These are phyloP conservation scores for Globisporangium splendens DNA, from an alignment of 352 stramenopile species.

Conservation along the genomic window DNA sequence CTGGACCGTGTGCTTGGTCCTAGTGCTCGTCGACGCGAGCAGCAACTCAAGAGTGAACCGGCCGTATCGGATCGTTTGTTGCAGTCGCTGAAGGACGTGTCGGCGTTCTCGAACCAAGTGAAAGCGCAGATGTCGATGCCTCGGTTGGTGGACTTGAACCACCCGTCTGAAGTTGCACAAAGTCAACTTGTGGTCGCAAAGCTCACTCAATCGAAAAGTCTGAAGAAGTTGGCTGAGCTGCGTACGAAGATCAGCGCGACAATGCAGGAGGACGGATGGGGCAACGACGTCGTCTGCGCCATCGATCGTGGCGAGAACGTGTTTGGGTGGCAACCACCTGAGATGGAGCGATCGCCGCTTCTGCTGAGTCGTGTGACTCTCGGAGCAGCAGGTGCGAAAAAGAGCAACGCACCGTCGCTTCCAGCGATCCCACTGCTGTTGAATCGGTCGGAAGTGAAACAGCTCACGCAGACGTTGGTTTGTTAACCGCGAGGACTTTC, in stretches of 20 bases:
- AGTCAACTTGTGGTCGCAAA: slow-evolving; percentile 49
- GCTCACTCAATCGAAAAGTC: slow-evolving; percentile 39
- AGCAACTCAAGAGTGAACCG: not conserved
- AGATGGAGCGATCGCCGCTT: slow-evolving; percentile 67
- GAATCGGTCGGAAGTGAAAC: slow-evolving; percentile 42
- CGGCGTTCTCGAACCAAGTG: slow-evolving; percentile 39
- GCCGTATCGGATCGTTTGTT: slow-evolving; percentile 24
- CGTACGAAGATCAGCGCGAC: slow-evolving; percentile 36
- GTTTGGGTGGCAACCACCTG: slow-evolving; percentile 71
- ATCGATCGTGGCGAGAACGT: slow-evolving; percentile 60
- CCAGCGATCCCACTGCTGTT: slow-evolving; percentile 35
- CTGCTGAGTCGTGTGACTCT: slow-evolving; percentile 61
- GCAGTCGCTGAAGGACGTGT: slow-evolving; percentile 44
- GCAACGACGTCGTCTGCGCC: slow-evolving; percentile 48
- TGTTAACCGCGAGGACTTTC: slow-evolving; percentile 22
- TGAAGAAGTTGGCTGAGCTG: slow-evolving; percentile 37
- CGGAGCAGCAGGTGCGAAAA: slow-evolving; percentile 4
- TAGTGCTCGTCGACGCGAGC: slow-evolving; percentile 8
- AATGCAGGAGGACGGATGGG: slow-evolving; percentile 51
- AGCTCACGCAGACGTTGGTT: slow-evolving; percentile 36
- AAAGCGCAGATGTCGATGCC: slow-evolving; percentile 69
- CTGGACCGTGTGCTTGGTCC: slow-evolving; percentile 47
- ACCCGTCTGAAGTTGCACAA: slow-evolving; percentile 21
- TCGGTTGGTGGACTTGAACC: slow-evolving; percentile 55
- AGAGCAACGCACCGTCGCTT: not conserved